Base-by-base conservation (phyloP, 2,329 filamentous ascomycete species). In the Metarhizium anisopliae region DNA sequence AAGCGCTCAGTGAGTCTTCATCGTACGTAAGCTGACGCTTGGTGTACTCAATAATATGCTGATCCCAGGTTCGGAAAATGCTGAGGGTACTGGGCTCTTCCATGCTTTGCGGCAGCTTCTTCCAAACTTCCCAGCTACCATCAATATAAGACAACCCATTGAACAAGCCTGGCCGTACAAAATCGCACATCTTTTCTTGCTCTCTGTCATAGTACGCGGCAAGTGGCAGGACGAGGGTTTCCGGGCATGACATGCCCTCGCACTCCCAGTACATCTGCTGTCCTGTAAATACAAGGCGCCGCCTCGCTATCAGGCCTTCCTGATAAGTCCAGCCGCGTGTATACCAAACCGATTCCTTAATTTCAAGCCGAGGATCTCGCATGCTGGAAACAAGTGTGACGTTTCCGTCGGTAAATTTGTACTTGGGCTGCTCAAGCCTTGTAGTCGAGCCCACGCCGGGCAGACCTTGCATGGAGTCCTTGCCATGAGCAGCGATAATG, bases 231-330 rank as follows among this genome's bases (percentile, higher is more conserved):
- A 67, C 59, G 1, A 71, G 58, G 3, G 67, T 66, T 53, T 72
- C 70, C 0, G 69, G 69, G 53, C 69, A 72, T 6, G 67, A 63
- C 70, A 72, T 71, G 50, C 68, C 68, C 47, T 65, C 69, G 43
- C 71, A 74, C 43, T 74, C 68, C 64, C 70, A 73, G 54, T 71
- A 73, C 63, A 71, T 68, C 55, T 73, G 68, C 38, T 68, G 62
- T n/a, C 69, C 64, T 5, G 71, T 72, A 38, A 74, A 74, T 43
- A 73, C 63, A 7, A 74, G 66, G 2, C 71, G 64, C 13, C 71
- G 66, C 10, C 68, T 61, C 11, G 71, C 67, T 4, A 73, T 61
- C 0, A 73, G 59, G 2, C 66, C 70, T 58, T 74, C 71, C 53
- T 74, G 71, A 30, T 70, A 73, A 0, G 71, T 74, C 71, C 71